These are phyloP conservation scores for Neonectria ditissima DNA, from an alignment of 2,329 filamentous ascomycete species.

Conservation along the genomic window DNA sequence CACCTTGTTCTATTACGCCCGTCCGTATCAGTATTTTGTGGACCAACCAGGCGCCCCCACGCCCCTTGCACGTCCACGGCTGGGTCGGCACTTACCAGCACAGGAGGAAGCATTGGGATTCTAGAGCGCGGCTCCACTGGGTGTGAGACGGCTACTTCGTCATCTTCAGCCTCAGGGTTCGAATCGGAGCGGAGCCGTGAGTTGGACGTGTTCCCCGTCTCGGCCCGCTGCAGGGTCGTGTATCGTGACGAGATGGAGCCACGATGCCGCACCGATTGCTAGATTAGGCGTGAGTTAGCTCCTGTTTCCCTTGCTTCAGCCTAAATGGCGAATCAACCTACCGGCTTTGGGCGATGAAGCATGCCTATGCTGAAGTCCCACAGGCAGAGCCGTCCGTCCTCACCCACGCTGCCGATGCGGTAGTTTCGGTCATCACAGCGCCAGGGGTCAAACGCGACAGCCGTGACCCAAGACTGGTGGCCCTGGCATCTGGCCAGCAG, in stretches of 20 bases:
- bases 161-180: conserved; percentile 67
- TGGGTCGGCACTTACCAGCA: conserved; percentile 72
- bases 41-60: conserved; percentile 18
- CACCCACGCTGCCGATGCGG: conserved; percentile 94
- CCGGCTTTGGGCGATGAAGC: conserved; percentile 89
- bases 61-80: conserved; percentile 1
- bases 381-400: conserved; percentile 88
- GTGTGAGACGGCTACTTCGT: conserved; percentile 75
- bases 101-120: conserved; percentile 88
- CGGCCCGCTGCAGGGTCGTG: conserved; percentile 63
- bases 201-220: conserved; percentile 71
- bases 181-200: conserved; percentile 78
- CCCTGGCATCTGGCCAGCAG: conserved; percentile 94
- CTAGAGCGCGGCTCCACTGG: conserved; percentile 85
- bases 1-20: conserved; percentile 72
- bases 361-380: conserved; percentile 99
- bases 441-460: conserved; percentile 96
- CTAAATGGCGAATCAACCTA: conserved; percentile 58
- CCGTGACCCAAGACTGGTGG: conserved; percentile 94
- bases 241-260: conserved; percentile 66
- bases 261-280: conserved; percentile 54
- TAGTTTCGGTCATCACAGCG: conserved; percentile 96
- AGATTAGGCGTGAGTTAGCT: conserved; percentile 31
- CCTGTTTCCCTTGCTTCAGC: conserved; percentile 9
- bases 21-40: conserved; percentile 32